Base-by-base conservation (phyloP, 768 basidiomycete species). In the Podaxis carcinomalis region DNA sequence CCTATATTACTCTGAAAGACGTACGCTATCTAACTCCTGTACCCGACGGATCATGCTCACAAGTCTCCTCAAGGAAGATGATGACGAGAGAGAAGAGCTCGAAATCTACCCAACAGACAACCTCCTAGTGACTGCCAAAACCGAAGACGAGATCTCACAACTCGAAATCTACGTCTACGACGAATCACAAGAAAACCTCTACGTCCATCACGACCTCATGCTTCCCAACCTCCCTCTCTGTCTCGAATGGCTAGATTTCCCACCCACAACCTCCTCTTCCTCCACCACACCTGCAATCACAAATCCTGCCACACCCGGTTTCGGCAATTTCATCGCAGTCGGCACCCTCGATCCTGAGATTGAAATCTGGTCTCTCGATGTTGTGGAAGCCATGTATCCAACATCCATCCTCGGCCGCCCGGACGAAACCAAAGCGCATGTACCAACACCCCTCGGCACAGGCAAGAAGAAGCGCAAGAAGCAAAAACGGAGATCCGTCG, bases 231-330 rank as follows among this genome's bases (percentile, higher is more conserved):
- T 98, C 74, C 97, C 97, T 7, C 88, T 99, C 61, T 98, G 96
- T 68, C 90, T 99, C 61, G 97, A 99, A 80, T 99, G 97, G 97
- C 88, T 98, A 62, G 93, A 98, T 72, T 98, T 94, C 73, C 84
- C 89, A n/a, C 92, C 93, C 23, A 74, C 87, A 62, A 75, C 87
- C 59, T 72, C 80, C 27, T 78, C 79, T 25, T 68, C 75, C 14
- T 58, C 68, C 44, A 52, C 36, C 65, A 76, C 62, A 64, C 73
- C 66, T 61, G 72, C 56, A 56, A 67, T 72, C 14, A 70, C 72
- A 47, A 64, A 72, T 61, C 59, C 68, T 56, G 14, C 69, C 57
- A 63, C 61, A 10, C 56, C 73, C n/a, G 72, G 75, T 5, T 82
- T 85, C 55, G 94, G 94, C 5, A 96, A 89, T 71, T 98, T 92